Base-by-base conservation (phyloP, 208 protist species). In the Leishmania aethiopica region DNA sequence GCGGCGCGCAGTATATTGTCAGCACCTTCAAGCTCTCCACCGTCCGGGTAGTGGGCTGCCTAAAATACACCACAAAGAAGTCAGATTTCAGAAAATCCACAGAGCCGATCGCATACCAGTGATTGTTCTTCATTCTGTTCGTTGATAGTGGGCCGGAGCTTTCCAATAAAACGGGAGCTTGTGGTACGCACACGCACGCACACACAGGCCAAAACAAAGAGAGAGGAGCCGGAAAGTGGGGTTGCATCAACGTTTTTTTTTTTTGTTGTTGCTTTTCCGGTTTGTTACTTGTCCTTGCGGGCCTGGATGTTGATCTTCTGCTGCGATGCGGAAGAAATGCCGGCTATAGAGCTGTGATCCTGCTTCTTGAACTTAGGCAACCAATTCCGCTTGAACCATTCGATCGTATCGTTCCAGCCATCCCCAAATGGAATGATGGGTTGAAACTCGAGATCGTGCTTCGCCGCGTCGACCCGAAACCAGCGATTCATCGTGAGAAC, bases 401-500 rank as follows among this genome's bases (percentile, higher is more conserved):
- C 79, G 77, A 98, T 96, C 6, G 95, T 98, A 73, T 98, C 93
- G 25, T 75, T 73, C 95, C 96, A 98, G 8, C 97, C 96, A 19
- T 97, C 91, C 66, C 60, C 67, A 83, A 98, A 99, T 2, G 91
- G 71, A 75, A 98, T 98, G 55, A 99, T 94, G 19, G 96, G 96
- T 71, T 92, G 70, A 81, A 89, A 98, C 67, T 92, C 87, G 28
- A 99, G 86, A 74, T 99, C 95, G 25, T 90, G 84, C 80, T 98
- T 93, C 11, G 95, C 96, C 40, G 92, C 93, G 32, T 93, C 92
- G 77, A 98, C 98, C 40, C 92, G 87, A 82, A 99, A 99, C 96
- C 95, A 99, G 37, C 97, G 91, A 86, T 99, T 97, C 92, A 99
- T 99, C 35, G 95, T 98, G n/a, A 98, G 88, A 22, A 98, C 92